phyloP scores from a whole-genome alignment of 177 flowering plant species.

The Vitis hybrid region DNA sequence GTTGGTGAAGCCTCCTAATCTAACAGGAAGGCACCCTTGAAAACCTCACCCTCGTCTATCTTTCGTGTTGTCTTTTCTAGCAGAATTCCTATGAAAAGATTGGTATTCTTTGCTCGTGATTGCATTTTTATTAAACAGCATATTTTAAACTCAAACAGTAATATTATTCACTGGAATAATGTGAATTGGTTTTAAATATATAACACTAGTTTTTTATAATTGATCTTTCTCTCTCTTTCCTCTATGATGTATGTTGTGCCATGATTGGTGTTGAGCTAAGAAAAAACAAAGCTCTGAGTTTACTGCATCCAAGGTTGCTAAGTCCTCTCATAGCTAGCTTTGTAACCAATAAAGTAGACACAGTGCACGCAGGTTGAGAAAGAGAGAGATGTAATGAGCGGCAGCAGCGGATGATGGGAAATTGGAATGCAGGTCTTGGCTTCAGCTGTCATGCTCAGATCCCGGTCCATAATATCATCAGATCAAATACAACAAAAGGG shows the following conservation, averaged over 20 bases:
- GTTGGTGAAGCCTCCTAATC: constrained; percentile 12
- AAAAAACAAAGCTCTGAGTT: background rate
- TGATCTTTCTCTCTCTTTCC: constrained; percentile 3
- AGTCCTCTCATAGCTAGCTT: no score
- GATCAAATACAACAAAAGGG: background rate
- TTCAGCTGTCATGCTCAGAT: constrained; percentile 3
- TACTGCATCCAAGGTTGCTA: no score
- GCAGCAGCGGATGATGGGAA: background rate
- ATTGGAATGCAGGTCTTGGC: background rate
- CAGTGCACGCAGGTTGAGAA: background rate
- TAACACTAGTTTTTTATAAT: no score
- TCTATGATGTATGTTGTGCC: background rate
- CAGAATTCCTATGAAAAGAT: background rate
- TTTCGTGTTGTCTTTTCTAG: background rate
- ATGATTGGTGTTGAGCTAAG: no score
- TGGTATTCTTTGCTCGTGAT: constrained; percentile 6
- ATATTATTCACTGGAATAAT: background rate
- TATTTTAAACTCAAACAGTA: background rate
- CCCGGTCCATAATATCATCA: background rate
- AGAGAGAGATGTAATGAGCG: background rate
- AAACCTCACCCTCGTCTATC: constrained; percentile 4
- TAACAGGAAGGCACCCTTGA: background rate
- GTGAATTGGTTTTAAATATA: background rate
- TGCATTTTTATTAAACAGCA: constrained; percentile 4
- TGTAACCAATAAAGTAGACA: no score